Base-by-base conservation (phyloP, 2,329 filamentous ascomycete genomes). In the Cyphellophora europaea region DNA sequence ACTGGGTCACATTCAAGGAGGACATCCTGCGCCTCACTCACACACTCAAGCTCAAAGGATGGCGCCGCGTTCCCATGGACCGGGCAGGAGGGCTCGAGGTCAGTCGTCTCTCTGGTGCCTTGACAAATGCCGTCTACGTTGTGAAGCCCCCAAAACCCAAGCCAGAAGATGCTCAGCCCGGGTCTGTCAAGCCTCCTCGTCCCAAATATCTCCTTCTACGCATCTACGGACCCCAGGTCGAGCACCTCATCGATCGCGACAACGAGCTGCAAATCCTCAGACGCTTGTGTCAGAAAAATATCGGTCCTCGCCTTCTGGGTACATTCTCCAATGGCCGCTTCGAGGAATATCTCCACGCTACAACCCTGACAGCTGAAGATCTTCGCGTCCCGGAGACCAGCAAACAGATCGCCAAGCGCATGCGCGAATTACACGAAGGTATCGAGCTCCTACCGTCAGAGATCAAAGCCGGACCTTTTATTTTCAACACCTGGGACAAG, bases 91-190 rank as follows among this genome's bases (percentile, higher is more conserved):
- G 68, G 32, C 54, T 69, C 34, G 55, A 66, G 36, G 58, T 68
- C 38, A 51, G 65, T 23, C 55, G 66, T 25, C 55, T 72, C 27
- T 95, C 89, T 55, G 91, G 91, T 41, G 91, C 91, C 6, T 63
- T 98, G 47, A 98, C 91, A 13, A 98, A 98, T 54, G 87, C 89
- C 8, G 88, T 98, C 21, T 98, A 96, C 54, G 87, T 94, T 33
- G 87, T 96, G 14, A 82, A 77, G 2, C 88, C 89, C 2, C 88
- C 89, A 0, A 65, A 73, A 25, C 68, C 82, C 21, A 48, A 87
- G 8, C 60, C 65, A 19, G 46, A 48, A 16, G 50, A 31, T 31
- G 42, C 36, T 21, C 29, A 11, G 34, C 49, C 47, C 35, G 48
- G 47, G 38, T 5, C 28, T 18, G 29, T 30, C 5, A 40, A 36